phyloP scores from a whole-genome alignment of 805 yeast genomes.

The Komagataella kurtzmanii region DNA sequence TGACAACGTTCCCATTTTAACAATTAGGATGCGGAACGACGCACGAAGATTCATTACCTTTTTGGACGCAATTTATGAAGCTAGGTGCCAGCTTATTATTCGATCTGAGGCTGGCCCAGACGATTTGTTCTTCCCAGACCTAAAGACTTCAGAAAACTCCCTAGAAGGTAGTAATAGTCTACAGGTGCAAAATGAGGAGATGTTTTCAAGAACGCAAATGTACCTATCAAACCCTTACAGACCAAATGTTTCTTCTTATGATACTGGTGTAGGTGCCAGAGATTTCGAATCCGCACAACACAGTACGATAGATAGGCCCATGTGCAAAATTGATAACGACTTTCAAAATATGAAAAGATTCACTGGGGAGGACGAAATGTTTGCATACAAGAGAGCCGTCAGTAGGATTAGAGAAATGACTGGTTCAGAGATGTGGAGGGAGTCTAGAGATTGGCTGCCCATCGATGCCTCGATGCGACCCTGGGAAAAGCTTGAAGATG shows the following conservation, averaged over 20 bases:
- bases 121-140: slow-evolving; percentile 50
- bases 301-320: slow-evolving; percentile 7
- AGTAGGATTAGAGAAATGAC: slow-evolving; percentile 37
- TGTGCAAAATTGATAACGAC: slow-evolving; percentile 15
- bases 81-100: slow-evolving; percentile 45
- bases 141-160: slow-evolving; percentile 4
- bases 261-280: slow-evolving; percentile 22
- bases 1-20: slow-evolving; percentile 48
- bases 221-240: slow-evolving; percentile 53
- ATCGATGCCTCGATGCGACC: slow-evolving; percentile 36
- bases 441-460: slow-evolving; percentile 39
- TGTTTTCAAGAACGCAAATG: slow-evolving; percentile 50
- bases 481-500: slow-evolving; percentile 28
- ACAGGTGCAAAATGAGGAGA: slow-evolving; percentile 49
- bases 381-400: slow-evolving; percentile 61
- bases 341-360: slow-evolving; percentile 39
- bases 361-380: slow-evolving; percentile 68
- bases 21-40: slow-evolving; percentile 45
- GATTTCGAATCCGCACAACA: slow-evolving; percentile 11
- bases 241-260: slow-evolving; percentile 55
- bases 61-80: slow-evolving; percentile 57
- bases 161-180: slow-evolving; percentile 1
- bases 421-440: slow-evolving; percentile 29
- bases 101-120: slow-evolving; percentile 36
- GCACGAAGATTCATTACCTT: slow-evolving; percentile 57